A percentile compares a stretch with the other conserved stretches of the same genome.
phyloP scores from a whole-genome alignment of 2,329 filamentous ascomycete genomes.

The Fusarium sp. region DNA sequence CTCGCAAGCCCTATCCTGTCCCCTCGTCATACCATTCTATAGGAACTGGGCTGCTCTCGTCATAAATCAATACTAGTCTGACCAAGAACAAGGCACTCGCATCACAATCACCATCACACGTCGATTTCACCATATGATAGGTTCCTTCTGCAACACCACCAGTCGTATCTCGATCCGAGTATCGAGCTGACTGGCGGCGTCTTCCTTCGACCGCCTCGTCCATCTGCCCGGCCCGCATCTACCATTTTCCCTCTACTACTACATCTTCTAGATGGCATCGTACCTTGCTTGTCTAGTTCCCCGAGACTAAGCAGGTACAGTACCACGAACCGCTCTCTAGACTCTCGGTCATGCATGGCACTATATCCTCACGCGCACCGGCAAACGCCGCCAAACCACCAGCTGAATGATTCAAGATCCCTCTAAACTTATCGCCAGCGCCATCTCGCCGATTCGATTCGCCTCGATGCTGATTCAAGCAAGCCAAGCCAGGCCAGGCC shows the following conservation, averaged over 20 bases:
- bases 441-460: neutral
- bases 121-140: too few species aligned
- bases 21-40: too few species aligned
- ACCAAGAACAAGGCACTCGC: too few species aligned
- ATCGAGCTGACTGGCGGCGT: neutral
- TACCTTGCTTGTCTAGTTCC: neutral
- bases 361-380: neutral
- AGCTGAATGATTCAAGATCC: neutral
- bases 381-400: neutral
- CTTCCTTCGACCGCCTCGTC: conserved; percentile 1
- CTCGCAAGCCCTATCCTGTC: neutral
- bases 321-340: neutral
- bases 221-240: conserved; percentile 2
- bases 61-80: too few species aligned
- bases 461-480: neutral
- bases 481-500: too few species aligned
- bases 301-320: neutral
- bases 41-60: neutral
- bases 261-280: neutral
- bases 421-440: neutral
- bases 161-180: too few species aligned
- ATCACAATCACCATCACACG: too few species aligned
- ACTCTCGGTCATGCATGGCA: neutral
- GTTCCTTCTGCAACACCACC: too few species aligned
- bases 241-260: neutral